Evolutionary conservation across 2,329 filamentous ascomycete species (phyloP).

Genomic region (Dendryphion nanum): DNA sequence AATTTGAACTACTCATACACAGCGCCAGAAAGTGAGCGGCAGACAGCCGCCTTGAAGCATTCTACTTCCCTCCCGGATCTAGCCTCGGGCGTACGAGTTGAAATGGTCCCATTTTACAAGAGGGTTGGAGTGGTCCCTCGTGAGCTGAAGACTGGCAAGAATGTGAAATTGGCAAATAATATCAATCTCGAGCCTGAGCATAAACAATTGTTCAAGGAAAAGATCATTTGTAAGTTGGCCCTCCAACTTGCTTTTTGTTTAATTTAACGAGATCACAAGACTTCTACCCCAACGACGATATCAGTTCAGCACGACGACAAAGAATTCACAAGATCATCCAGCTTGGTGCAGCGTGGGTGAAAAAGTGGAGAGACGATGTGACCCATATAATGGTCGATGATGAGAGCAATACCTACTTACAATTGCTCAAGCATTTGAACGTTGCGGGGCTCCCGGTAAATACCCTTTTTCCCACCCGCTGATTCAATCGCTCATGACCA

Average conservation of each 20-base stretch:
- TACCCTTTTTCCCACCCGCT: background rate
- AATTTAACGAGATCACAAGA: conserved; percentile 42
- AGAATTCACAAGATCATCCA: conserved; percentile 70
- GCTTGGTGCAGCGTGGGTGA: conserved; percentile 68
- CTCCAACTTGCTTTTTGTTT: too few species aligned
- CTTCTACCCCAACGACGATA: conserved; percentile 80
- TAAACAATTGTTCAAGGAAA: conserved; percentile 33
- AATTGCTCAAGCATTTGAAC: conserved; percentile 60
- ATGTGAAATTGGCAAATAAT: conserved; percentile 24
- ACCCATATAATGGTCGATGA: conserved; percentile 83
- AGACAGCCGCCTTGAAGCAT: too few species aligned
- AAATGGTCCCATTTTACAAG: conserved; percentile 25
- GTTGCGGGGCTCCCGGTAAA: conserved; percentile 49
- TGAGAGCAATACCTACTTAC: conserved; percentile 56
- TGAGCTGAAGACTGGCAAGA: conserved; percentile 28
- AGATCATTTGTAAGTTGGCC: conserved; percentile 26
- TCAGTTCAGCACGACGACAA: conserved; percentile 63
- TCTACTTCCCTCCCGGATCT: too few species aligned
- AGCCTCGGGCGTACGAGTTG: too few species aligned
- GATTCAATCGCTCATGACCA: too few species aligned
- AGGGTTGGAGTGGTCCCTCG: conserved; percentile 27
- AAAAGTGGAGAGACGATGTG: conserved; percentile 54
- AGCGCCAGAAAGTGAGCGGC: too few species aligned
- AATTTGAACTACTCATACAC: too few species aligned
- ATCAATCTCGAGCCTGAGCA: conserved; percentile 32